Percentiles rank a stretch among this genome's conserved stretches.
Conservation (phyloP, 305 asterid genomes). For the Plantago coronopus region DNA sequence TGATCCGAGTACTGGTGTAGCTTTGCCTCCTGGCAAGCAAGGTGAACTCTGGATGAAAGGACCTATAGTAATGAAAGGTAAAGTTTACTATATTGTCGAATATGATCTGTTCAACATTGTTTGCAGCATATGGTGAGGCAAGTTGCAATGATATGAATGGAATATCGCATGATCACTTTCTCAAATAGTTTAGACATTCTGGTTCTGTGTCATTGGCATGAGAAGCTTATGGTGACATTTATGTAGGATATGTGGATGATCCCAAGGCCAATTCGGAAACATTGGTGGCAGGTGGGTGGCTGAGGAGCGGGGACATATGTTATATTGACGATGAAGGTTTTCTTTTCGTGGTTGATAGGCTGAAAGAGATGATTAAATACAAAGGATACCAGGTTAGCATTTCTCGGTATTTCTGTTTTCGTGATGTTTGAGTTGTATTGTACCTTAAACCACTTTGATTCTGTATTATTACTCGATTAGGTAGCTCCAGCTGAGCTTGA, state of each 20-base stretch:
- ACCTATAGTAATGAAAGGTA: conserved; percentile 56
- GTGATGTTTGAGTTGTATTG: not conserved
- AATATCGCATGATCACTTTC: no score
- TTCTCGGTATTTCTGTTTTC: not conserved
- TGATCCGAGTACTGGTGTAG: conserved; percentile 40
- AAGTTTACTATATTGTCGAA: not conserved
- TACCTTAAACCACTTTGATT: no score
- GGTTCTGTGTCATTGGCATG: not conserved
- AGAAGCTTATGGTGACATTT: conserved; percentile 1
- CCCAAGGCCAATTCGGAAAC: conserved; percentile 36
- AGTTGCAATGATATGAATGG: no score
- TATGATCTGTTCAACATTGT: not conserved
- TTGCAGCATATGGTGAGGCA: not conserved
- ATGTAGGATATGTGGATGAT: conserved; percentile 41
- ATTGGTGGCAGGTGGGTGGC: conserved; percentile 35
- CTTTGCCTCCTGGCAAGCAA: conserved; percentile 39
- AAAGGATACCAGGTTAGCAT: conserved; percentile 53
- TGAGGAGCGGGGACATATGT: conserved; percentile 54
- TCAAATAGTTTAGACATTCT: not conserved
- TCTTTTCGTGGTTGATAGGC: conserved; percentile 48
- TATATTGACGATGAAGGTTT: conserved; percentile 41
- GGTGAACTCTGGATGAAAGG: conserved; percentile 67
- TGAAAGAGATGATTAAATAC: conserved; percentile 55
- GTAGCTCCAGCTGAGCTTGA: conserved; percentile 62
- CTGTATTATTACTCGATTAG: conserved; percentile 26